Evolutionary conservation across 2,329 filamentous ascomycete genomes (phyloP).

Genomic region (Calonectria montana): DNA sequence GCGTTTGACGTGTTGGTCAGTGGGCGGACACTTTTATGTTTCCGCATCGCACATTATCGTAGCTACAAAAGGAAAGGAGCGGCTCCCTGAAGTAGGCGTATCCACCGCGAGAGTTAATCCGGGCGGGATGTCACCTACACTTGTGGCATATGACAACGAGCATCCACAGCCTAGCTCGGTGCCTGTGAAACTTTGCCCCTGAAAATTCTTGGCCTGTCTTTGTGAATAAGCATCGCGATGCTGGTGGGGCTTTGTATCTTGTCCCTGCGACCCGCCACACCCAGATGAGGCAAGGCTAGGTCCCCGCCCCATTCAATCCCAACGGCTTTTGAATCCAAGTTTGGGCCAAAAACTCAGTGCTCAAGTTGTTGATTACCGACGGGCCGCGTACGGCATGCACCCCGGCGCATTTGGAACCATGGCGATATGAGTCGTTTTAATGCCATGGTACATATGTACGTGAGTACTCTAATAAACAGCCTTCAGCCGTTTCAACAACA

Average conservation of each 20-base stretch:
- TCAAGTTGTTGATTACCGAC: too few relatives aligned
- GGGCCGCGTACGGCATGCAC: neutral
- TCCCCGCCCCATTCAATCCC: neutral
- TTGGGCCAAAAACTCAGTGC: neutral
- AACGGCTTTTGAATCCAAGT: neutral
- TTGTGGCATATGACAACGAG: neutral
- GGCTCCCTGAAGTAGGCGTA: neutral
- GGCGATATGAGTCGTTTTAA: neutral
- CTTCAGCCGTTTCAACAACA: neutral
- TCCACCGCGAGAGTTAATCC: neutral
- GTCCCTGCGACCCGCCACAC: neutral
- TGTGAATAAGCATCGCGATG: conserved; percentile 1
- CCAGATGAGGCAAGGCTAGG: neutral
- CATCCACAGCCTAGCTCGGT: neutral
- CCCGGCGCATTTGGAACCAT: neutral
- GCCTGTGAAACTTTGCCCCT: conserved; percentile 4
- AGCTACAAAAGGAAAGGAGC: neutral
- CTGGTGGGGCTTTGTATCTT: neutral
- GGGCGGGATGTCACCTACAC: conserved; percentile 4
- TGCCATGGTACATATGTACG: neutral
- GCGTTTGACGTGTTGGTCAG: neutral
- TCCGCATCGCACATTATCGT: neutral
- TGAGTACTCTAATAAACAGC: neutral
- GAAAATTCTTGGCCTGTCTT: neutral
- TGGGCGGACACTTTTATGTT: neutral